Percentiles rank a stretch among this genome's conserved stretches.
Evolutionary conservation across 495 filamentous ascomycete species (phyloP).

Genomic region (Aspergillus heteromorphus): DNA sequence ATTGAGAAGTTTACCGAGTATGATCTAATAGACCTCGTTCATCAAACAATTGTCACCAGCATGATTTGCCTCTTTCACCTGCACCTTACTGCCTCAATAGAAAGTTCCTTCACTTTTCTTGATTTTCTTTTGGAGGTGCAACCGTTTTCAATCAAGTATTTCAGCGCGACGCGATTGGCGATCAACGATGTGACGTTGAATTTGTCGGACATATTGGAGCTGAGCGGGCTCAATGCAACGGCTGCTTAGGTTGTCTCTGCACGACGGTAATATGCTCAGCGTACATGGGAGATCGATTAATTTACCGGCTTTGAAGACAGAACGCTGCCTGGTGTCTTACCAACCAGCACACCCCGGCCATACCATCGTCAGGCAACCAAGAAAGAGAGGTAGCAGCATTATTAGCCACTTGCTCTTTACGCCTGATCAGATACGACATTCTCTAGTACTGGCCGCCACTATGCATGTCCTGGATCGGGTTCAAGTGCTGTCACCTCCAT

Average conservation of each 20-base stretch:
- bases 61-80: background rate
- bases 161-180: background rate
- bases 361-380: constrained; percentile 16
- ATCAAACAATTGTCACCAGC: background rate
- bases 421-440: constrained; percentile 40
- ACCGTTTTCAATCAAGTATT: constrained; percentile 30
- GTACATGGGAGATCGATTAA: constrained; percentile 29
- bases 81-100: background rate
- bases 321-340: constrained; percentile 35
- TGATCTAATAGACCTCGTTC: background rate
- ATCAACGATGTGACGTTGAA: background rate
- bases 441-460: constrained; percentile 33
- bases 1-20: background rate
- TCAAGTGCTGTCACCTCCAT: constrained; percentile 31
- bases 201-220: background rate
- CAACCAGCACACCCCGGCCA: constrained; percentile 40
- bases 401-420: constrained; percentile 30
- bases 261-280: constrained; percentile 36
- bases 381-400: constrained; percentile 22
- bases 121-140: background rate
- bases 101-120: background rate
- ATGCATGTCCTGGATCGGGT: constrained; percentile 44
- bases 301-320: constrained; percentile 32
- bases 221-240: constrained; percentile 17
- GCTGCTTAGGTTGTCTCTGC: constrained; percentile 30